Evolutionary conservation across 2,329 filamentous ascomycete species (phyloP), one percentile per base, ranked within the genome.

Genomic region (Gaeumannomyces tritici): DNA sequence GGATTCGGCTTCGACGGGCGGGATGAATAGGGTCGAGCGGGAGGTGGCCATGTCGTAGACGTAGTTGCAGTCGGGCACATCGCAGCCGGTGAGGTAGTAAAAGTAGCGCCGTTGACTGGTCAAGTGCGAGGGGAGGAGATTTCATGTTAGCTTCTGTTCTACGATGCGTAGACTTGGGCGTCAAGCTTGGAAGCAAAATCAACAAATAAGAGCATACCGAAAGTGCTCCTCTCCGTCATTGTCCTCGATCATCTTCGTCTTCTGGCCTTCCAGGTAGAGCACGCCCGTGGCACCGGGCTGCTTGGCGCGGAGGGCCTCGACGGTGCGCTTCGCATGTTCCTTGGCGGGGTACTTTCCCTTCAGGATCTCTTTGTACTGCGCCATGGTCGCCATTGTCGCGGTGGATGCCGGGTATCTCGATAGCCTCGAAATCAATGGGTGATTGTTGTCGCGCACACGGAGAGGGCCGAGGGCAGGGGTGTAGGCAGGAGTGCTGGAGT

Each of bases 41-140:
- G 86, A 83, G 59, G 84, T 81, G 57, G 83, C 79, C 63, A 96
- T 88, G 67, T 96, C 88, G 79, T 97, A 96, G 63, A 88, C 83
- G 64, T 91, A 83, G 72, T 88, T 87, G 69, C 89, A 89, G 74
- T 97, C 92, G 64, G 93, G 84, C 33, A 96, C 81, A 65, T 87
- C 83, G 71, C 80, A 96, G 68, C 95, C 95, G 28, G 91, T 93
- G 57, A 98, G 81, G 76, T 99, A 99, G 83, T 90, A 97, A 79
- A 99, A 99, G 74, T 87, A 90, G 62, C 95, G 88, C 66, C 93
- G 90, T 76, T 97, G 93, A 67, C 91, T 92, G n/a, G n/a, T n/a
- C n/a, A 33, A 27, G 9, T 63, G 47, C 21, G 21, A 28, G 26
- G 58, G 35, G n/a, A 55, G 24, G 29, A 26, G 15, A 42, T n/a